Evolutionary conservation across 2,329 filamentous ascomycete species (phyloP), one percentile per base, ranked within the genome.

Genomic region (Colletotrichum scovillei): DNA sequence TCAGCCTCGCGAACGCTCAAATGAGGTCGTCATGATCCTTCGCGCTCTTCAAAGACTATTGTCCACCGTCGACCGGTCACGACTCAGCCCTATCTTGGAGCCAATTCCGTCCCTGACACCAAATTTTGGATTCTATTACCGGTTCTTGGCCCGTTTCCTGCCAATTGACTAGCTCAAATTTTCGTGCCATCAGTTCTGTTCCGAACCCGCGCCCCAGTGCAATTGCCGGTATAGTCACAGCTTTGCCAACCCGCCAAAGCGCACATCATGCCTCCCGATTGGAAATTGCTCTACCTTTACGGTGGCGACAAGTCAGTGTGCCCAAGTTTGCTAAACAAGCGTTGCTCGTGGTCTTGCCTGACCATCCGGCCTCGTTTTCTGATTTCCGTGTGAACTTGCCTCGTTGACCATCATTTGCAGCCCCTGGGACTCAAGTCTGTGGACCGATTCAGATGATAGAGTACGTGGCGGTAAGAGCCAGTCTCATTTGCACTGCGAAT

Each of bases 401-500:
- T 26, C 9, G 30, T 63, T 73, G 57, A 73, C 71, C 49, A 28
- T 35, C 26, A 14, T 22, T 3, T 16, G 12, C 79, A 92, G 90
- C 72, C 84, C 85, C 26, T 94, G 92, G 92, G 81, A 86, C 26
- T 79, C 86, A 1, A 80, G 83, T 63, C 87, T 90, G 75, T 96
- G 93, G 93, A 91, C 88, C 8, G 85, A 90, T 16, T 92, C 90
- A 66, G 93, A 96, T 80, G 94, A 96, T 81, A 87, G 91, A 35
- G 93, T 96, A n/a, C 91, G 94, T 57, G 93, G 93, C 72, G 94
- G 94, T 63, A 88, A 87, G 73, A 94, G 92, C 74, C 81, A 84
- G 68, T 91, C 89, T 38, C 81, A 86, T 74, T 80, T 90, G n/a
- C 81, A 80, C 55, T 81, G 82, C 60, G 72, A 78, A 24, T 69